phyloP scores from a whole-genome alignment of 495 filamentous ascomycete genomes.

The Copromyces sp. region DNA sequence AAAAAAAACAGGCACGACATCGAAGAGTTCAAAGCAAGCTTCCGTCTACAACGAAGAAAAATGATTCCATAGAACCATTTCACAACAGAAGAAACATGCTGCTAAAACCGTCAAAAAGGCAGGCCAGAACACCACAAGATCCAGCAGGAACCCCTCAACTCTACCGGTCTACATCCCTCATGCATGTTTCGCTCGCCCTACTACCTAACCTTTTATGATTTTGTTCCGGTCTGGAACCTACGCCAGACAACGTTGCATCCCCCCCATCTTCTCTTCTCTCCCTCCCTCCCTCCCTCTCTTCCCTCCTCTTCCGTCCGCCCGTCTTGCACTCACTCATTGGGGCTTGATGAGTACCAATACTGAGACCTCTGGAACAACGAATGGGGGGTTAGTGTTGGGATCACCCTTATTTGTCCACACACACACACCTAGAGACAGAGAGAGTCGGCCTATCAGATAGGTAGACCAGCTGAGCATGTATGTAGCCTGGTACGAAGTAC shows the following conservation, averaged over 20 bases:
- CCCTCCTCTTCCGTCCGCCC: background rate
- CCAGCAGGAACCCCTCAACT: background rate
- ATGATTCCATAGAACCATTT: background rate
- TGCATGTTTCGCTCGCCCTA: background rate
- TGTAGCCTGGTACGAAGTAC: too few relatives aligned
- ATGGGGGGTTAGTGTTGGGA: background rate
- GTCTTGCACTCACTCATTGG: background rate
- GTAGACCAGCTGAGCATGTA: too few relatives aligned
- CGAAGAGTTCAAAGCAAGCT: background rate
- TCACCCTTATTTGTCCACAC: background rate
- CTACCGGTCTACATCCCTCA: background rate
- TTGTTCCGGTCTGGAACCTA: background rate
- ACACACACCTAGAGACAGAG: background rate
- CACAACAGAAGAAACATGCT: background rate
- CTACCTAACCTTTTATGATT: background rate
- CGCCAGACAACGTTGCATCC: background rate
- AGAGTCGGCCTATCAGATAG: background rate
- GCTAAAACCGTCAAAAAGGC: background rate
- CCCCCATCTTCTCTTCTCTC: background rate
- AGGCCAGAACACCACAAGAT: background rate
- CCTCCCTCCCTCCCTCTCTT: background rate
- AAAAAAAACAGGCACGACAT: background rate
- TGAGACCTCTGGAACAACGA: background rate
- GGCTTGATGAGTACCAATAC: background rate
- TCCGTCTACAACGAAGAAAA: background rate